Base-by-base conservation (phyloP, 768 basidiomycete genomes). In the Suillus subaureus region DNA sequence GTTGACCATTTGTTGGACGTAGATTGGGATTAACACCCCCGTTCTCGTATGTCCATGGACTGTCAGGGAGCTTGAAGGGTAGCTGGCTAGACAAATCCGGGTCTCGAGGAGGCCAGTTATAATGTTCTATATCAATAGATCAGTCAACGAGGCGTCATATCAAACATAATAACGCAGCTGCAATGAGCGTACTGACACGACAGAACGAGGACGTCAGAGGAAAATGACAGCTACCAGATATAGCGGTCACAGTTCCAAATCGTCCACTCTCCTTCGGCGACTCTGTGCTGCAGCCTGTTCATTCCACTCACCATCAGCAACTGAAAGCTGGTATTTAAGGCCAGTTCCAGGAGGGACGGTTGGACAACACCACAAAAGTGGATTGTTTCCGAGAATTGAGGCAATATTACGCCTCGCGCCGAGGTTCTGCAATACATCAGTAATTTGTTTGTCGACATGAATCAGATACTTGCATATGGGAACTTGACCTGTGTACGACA, bases 1-100 rank as follows among this genome's bases (percentile, higher is more conserved):
- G 70, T 47, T 72, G 76, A 21, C 81, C 70, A 67, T 87, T 91
- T 45, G 86, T 88, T 0, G 94, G 89, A 45, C 80, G 81, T 12
- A 97, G 86, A 43, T 80, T 72, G 8, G 96, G 96, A 72, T 97
- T 97, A 16, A 96, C 71, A 16, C 82, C 79, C 23, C 82, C 90
- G 61, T 91, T 90, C 68, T 90, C 88, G 72, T 93, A 97, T 16
- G 94, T 94, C 90, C 95, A 97, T 6, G 96, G 94, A 6, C 87
- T 88, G 28, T 82, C 75, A 1, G 87, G 84, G 40, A 89, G 83
- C 40, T 74, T 75, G 68, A 87, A 83, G 12, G 74, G 74, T 65
- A 80, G 77, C 66, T 79, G 79, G 40, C 70, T 67, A 31, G 70
- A 67, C 40, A 71, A 68, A 57, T 73, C 70, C 0, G 89, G 89